Evolutionary conservation across 1,139 yeast genomes (phyloP).

Genomic region (Diutina siamensis): DNA sequence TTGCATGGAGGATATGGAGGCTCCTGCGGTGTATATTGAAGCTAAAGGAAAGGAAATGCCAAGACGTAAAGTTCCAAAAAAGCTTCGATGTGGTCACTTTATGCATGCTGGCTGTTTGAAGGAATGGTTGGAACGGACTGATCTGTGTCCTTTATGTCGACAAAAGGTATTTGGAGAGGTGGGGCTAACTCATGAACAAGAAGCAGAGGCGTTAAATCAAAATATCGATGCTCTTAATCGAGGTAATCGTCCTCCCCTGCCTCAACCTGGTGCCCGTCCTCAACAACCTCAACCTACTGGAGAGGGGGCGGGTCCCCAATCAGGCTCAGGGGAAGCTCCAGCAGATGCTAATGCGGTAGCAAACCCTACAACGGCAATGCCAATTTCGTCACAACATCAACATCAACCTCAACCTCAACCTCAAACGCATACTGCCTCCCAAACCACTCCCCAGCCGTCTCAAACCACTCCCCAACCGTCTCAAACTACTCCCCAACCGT

Average conservation of each 20-base stretch:
- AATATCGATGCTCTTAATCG: neutral
- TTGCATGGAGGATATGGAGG: conserved; percentile 73
- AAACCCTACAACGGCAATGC: too few species aligned
- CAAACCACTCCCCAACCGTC: too few species aligned
- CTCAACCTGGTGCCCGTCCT: conserved; percentile 7
- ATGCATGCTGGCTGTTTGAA: conserved; percentile 84
- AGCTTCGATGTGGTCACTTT: conserved; percentile 73
- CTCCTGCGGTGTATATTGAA: conserved; percentile 21
- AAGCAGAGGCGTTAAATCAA: neutral
- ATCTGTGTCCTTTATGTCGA: conserved; percentile 86
- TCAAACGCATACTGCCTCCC: too few species aligned
- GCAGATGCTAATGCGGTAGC: too few species aligned
- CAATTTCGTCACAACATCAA: too few species aligned
- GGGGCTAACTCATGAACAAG: conserved; percentile 5
- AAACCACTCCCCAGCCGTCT: too few species aligned
- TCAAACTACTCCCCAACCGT: too few species aligned
- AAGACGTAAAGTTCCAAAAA: conserved; percentile 54
- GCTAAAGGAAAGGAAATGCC: conserved; percentile 16
- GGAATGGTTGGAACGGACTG: conserved; percentile 89
- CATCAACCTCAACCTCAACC: conserved; percentile 5
- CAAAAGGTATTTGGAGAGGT: conserved; percentile 40
- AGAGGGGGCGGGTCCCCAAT: neutral
- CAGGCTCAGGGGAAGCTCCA: too few species aligned
- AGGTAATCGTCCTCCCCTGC: conserved; percentile 4
- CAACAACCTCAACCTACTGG: neutral